Base-by-base conservation (phyloP, 1,139 yeast species). In the Magnusiomyces ingens region DNA sequence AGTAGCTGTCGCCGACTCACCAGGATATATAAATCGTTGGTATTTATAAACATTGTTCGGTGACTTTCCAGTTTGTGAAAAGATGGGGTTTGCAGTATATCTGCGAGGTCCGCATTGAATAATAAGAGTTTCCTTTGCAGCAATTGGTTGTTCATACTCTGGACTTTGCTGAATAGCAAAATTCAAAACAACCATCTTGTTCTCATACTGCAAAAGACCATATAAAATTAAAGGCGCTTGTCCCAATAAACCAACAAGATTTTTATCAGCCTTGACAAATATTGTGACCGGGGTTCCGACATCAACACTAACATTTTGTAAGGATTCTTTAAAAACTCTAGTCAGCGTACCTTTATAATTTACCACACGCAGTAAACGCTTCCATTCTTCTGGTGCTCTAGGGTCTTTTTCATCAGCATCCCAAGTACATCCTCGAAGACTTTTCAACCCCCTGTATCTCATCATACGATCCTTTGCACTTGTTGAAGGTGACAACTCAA, bases 51-150 rank as follows among this genome's bases (percentile, higher is more conserved):
- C 96, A 63, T 89, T 87, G 68, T 91, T 91, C 50, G 89, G 73
- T 55, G 84, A 82, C 63, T 82, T 84, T 11, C 74, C 72, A 10
- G 84, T 85, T 62, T 86, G 89, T 52, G 94, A 88, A 72, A 85
- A 91, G 45, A 87, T 66, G 17, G 99, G 99, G 54, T 81, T 76
- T 51, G 93, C 85, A n/a, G 81, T 75, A 68, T 88, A 83, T 64
- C 99, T 80, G 70, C 99, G 82, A 52, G 93, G 89, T 21, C 99
- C 99, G 66, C 90, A 90, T 71, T 93, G 98, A 15, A 88, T 93
- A 55, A 91, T 75, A 59, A 94, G 73, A 18, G 82, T 72, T 50
- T 87, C 95, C 60, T 84, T 85, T 17, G 95, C 81, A 49, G 91
- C 85, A 56, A 93, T 77, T 32, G 99, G 95, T 55, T 81, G 79